These are phyloP conservation scores for Trifolium dubium DNA, from an alignment of 306 rosid genomes.

Conservation along the genomic window DNA sequence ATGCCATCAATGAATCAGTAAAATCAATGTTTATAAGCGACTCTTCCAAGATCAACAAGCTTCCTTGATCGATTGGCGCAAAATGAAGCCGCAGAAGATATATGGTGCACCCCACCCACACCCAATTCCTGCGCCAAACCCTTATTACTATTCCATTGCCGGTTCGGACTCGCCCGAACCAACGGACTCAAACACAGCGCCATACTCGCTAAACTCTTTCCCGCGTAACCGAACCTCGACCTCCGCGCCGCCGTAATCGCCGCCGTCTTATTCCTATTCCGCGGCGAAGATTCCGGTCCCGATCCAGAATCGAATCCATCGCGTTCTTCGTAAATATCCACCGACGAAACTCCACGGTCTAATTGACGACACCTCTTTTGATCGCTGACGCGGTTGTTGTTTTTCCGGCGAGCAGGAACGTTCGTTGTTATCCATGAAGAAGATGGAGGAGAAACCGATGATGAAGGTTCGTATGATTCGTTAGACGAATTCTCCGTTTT, in stretches of 20 bases:
- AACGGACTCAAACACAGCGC: constrained; percentile 84
- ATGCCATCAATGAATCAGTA: not conserved
- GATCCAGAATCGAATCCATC: constrained; percentile 50
- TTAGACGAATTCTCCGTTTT: constrained; percentile 43
- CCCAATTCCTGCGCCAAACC: constrained; percentile 36
- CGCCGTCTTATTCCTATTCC: constrained; percentile 44
- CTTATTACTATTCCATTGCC: constrained; percentile 38
- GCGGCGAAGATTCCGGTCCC: constrained; percentile 61
- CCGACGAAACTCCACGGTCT: constrained; percentile 70
- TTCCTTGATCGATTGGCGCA: constrained; percentile 43
- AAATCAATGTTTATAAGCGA: constrained; percentile 35
- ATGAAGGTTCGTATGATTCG: constrained; percentile 44
- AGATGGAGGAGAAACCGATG: constrained; percentile 41
- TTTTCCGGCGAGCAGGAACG: constrained; percentile 41
- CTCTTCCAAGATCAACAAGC: constrained; percentile 45
- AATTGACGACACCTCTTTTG: constrained; percentile 24
- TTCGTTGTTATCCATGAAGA: constrained; percentile 68
- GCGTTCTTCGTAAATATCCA: not conserved
- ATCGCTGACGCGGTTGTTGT: constrained; percentile 2
- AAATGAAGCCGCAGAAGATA: constrained; percentile 28
- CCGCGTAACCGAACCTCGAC: constrained; percentile 40
- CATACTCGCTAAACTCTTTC: constrained; percentile 58
- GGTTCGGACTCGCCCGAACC: constrained; percentile 81
- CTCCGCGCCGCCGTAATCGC: constrained; percentile 45
- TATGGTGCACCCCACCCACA: constrained; percentile 39